Evolutionary conservation across 75 land plant species (phyloP).

Genomic region (Isoetes taiwanensis): DNA sequence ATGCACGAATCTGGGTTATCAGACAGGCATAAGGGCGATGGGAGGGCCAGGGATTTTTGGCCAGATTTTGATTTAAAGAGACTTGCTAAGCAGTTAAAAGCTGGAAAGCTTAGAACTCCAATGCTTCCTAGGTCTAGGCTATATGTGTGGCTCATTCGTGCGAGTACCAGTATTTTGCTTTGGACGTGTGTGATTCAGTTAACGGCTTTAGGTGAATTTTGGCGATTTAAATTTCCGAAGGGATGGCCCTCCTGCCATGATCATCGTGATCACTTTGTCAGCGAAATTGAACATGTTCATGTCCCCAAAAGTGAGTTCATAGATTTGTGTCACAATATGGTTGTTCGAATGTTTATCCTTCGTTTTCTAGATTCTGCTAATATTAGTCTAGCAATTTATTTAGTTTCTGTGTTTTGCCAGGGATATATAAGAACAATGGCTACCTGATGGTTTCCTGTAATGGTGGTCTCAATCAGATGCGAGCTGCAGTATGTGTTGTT

Average conservation of each 20-base stretch:
- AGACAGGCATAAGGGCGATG: too few species aligned
- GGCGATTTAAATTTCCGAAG: conserved; percentile 37
- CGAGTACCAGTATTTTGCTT: conserved; percentile 53
- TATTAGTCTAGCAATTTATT: not conserved
- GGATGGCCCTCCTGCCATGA: conserved; percentile 11
- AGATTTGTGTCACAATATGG: not conserved
- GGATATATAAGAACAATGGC: conserved; percentile 69
- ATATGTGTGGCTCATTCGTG: conserved; percentile 45
- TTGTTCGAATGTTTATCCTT: not conserved
- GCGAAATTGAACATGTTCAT: not conserved
- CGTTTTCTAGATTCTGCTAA: not conserved
- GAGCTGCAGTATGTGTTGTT: conserved; percentile 52
- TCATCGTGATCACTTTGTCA: not conserved
- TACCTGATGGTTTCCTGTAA: conserved; percentile 76
- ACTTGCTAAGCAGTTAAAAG: too few species aligned
- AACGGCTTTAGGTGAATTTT: conserved; percentile 54
- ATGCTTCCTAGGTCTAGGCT: conserved; percentile 21
- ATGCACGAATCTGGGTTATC: too few species aligned
- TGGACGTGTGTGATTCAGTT: conserved; percentile 79
- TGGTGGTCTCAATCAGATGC: conserved; percentile 95
- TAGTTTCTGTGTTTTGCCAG: conserved; percentile 23
- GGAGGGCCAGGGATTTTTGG: too few species aligned
- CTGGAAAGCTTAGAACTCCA: too few species aligned
- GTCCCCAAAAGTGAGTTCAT: not conserved
- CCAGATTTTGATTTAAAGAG: too few species aligned